Evolutionary conservation across 2,329 filamentous ascomycete species (phyloP), one percentile per base, ranked within the genome.

Genomic region (Monosporascus cannonballus): DNA sequence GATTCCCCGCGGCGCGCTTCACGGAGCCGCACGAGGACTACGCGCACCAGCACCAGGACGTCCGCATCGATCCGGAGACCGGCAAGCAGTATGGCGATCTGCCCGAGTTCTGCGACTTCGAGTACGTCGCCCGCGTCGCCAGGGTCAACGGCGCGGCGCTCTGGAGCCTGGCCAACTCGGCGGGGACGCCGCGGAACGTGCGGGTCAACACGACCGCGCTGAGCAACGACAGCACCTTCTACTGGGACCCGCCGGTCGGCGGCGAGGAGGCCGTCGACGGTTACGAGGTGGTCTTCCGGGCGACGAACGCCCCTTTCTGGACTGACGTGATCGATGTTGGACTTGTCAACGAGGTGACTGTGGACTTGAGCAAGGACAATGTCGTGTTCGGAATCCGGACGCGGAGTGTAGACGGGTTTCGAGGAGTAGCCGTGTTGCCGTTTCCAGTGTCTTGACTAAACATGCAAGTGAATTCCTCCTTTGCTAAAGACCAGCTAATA

Each of bases 11-110:
- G 0, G 73, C 76, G 15, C 73, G 80, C 2, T 82, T 80, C 70
- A 82, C 79, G 0, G 80, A 84, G 66, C 77, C 80, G 0, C 73
- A 76, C 51, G 80, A 84, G 66, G 70, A 83, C 61, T 83, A 76
- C 61, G 69, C 66, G 4, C 80, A 83, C 60, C 79, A 83, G 65
- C 79, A 83, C 58, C 80, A 83, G 64, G 72, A 83, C 54, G 58
- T 76, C 1, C 70, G 78, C 1, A 69, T 76, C 14, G 59, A 57
- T 6, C 14, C 48, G 25, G 69, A 73, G 47, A 72, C 77, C 48
- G 77, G 76, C 1, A 74, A 71, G 24, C 74, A 78, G 52, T 83
- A 79, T 56, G 80, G 80, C 25, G 80, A 84, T 51, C 59, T 82
- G 4, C 65, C 74, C 7, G 74, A 81, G 52, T 83, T 80, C 56